A percentile compares a stretch with the other conserved stretches of the same genome.
Evolutionary conservation across 2,329 filamentous ascomycete genomes (phyloP).

Genomic region (Fonsecaea pedrosoi): DNA sequence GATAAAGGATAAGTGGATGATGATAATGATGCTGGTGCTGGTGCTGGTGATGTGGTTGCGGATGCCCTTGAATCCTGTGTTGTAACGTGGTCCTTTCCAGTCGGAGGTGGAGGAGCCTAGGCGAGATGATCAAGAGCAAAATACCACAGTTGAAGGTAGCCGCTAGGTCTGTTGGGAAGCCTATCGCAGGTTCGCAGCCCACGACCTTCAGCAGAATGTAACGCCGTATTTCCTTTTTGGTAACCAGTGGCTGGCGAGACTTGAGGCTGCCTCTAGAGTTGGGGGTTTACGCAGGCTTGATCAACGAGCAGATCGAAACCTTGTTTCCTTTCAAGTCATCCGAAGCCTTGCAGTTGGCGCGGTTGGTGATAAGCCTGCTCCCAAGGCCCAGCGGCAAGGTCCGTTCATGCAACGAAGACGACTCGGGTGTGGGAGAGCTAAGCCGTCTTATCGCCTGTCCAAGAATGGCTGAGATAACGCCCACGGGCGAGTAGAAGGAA

Average conservation of each 20-base stretch:
- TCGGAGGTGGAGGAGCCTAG: neutral
- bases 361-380: constrained; percentile 16
- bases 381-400: neutral
- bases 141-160: neutral
- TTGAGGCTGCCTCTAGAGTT: neutral
- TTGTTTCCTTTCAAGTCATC: constrained; percentile 9
- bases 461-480: constrained; percentile 19
- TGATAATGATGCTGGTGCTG: neutral
- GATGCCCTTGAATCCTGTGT: neutral
- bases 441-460: constrained; percentile 10
- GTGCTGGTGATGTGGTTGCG: neutral
- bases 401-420: neutral
- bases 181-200: neutral
- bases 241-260: neutral
- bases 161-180: neutral
- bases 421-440: constrained; percentile 1
- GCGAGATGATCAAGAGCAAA: neutral
- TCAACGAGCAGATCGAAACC: neutral
- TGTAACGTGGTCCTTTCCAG: neutral
- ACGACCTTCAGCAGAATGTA: neutral
- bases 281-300: neutral
- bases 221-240: neutral
- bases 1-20: constrained; percentile 6
- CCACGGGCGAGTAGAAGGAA: neutral
- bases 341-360: constrained; percentile 21